Evolutionary conservation across 345 rosid genomes (phyloP).

Genomic region (Microcos paniculata): DNA sequence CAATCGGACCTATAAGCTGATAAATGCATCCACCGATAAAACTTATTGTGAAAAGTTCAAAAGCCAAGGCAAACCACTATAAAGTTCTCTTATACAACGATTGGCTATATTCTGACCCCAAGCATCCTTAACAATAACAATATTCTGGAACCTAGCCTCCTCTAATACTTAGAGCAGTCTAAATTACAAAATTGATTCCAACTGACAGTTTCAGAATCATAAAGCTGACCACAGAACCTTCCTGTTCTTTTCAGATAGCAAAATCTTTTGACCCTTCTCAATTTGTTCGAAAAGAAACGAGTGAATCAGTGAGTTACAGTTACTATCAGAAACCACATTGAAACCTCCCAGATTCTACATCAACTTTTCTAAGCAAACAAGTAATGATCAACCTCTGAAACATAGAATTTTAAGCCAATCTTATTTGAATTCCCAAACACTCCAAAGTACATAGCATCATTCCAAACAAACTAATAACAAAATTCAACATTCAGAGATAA

Average conservation of each 20-base stretch:
- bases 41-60: neutral
- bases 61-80: neutral
- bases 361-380: neutral
- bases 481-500: neutral
- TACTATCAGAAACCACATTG: neutral
- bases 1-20: neutral
- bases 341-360: neutral
- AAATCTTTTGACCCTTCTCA: neutral
- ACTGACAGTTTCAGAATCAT: neutral
- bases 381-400: neutral
- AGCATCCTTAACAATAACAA: neutral
- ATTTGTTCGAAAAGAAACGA: neutral
- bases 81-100: neutral
- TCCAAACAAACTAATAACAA: neutral
- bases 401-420: neutral
- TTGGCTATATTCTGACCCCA: neutral
- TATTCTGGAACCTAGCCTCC: neutral
- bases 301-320: neutral
- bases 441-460: neutral
- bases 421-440: neutral
- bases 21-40: neutral
- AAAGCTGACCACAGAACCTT: neutral
- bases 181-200: neutral
- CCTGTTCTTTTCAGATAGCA: neutral
- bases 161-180: neutral